Evolutionary conservation across 2,329 filamentous ascomycete genomes (phyloP).

Genomic region (Exophiala dermatitidis): DNA sequence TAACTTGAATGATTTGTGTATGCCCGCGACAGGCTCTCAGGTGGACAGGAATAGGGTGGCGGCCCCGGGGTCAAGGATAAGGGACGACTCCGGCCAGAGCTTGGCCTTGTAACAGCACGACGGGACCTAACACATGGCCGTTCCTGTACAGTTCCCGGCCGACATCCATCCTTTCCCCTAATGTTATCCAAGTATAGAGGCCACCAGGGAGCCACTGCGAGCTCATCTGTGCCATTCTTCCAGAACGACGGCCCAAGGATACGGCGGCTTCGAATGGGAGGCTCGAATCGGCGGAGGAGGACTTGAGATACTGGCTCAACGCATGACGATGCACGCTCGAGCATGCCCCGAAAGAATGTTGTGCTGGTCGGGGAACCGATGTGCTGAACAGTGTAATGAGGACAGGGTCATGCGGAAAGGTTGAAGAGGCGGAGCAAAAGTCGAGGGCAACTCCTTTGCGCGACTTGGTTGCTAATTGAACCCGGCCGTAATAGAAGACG

Average conservation of each 20-base stretch:
- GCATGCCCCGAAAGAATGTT: slow-evolving; percentile 37
- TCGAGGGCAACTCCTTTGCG: neutral
- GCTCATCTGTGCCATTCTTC: slow-evolving; percentile 30
- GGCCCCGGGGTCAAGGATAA: neutral
- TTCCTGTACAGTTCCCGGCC: neutral
- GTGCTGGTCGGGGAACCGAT: neutral
- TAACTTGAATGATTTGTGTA: neutral
- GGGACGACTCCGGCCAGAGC: neutral
- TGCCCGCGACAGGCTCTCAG: slow-evolving; percentile 1
- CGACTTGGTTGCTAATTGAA: neutral
- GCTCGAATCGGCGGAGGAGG: slow-evolving; percentile 37
- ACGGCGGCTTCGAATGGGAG: slow-evolving; percentile 33
- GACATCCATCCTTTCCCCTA: slow-evolving; percentile 6
- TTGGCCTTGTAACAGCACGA: neutral
- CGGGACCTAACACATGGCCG: neutral
- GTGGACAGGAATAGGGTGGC: neutral
- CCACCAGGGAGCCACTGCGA: slow-evolving; percentile 33
- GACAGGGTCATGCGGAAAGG: neutral
- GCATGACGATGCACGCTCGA: slow-evolving; percentile 46
- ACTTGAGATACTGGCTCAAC: slow-evolving; percentile 45
- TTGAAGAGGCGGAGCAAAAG: neutral
- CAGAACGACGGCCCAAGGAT: slow-evolving; percentile 35
- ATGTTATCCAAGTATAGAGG: slow-evolving; percentile 29
- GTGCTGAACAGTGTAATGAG: neutral
- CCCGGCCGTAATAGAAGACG: too few relatives aligned